Conservation (phyloP, 331 rosid genomes). For the Malus hybrid region DNA sequence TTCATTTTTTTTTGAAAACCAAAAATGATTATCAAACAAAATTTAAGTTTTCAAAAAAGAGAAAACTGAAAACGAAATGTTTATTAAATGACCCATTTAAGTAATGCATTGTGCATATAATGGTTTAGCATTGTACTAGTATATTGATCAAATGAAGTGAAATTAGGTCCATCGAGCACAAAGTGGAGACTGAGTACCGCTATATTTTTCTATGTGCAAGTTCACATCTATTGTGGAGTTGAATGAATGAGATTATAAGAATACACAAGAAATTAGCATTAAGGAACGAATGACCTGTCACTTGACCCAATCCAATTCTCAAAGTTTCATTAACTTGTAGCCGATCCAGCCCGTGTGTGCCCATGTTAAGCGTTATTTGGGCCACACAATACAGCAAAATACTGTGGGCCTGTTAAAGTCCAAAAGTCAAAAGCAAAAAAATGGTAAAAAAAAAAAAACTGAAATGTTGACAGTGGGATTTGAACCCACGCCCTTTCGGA, state of each 20-base stretch:
- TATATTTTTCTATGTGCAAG: not conserved
- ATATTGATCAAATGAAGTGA: not conserved
- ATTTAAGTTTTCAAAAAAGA: too few species aligned
- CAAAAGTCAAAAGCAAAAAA: not conserved
- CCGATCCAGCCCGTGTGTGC: not conserved
- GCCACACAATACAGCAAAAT: not conserved
- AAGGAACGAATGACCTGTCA: too few species aligned
- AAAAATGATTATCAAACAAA: too few species aligned
- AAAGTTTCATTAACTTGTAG: not conserved
- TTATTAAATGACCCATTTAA: too few species aligned
- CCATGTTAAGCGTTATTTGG: not conserved
- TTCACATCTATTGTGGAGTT: not conserved
- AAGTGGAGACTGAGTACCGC: too few species aligned
- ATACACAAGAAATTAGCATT: not conserved
- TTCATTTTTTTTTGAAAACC: too few species aligned
- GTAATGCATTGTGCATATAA: not conserved
- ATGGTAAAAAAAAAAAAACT: not conserved
- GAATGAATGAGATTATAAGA: not conserved
- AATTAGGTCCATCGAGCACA: not conserved
- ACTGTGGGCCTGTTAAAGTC: not conserved
- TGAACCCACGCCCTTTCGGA: slow-evolving; percentile 70
- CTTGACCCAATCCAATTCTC: not conserved
- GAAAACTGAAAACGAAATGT: too few species aligned
- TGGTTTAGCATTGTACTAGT: not conserved
- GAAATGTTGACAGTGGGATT: slow-evolving; percentile 35